These are phyloP conservation scores for Pterulicium gracile DNA, from an alignment of 1,284 basidiomycete species.

Conservation along the genomic window DNA sequence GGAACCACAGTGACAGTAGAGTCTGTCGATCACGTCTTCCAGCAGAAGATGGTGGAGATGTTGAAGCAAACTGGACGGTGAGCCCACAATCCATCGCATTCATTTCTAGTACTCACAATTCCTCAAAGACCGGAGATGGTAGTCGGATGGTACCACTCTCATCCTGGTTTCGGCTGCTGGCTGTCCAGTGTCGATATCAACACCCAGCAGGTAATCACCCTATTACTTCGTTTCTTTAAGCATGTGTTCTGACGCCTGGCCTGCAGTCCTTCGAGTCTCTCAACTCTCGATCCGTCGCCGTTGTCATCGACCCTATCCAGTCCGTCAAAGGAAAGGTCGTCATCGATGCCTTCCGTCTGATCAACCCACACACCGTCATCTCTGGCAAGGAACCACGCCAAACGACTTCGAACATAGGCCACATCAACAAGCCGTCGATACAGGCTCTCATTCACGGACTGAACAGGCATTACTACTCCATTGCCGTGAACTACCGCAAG, in stretches of 20 bases:
- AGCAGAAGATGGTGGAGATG: constrained; percentile 99
- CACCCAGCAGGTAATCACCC: constrained; percentile 76
- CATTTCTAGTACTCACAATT: not conserved
- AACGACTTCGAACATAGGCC: constrained; percentile 97
- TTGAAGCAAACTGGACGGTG: constrained; percentile 97
- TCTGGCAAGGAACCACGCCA: constrained; percentile 93
- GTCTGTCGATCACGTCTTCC: constrained; percentile 98
- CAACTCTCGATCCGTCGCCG: constrained; percentile 90
- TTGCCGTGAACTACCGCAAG: constrained; percentile 94
- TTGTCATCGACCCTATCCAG: constrained; percentile 98
- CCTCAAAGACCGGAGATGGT: constrained; percentile 86
- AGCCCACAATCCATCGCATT: constrained; percentile 17
- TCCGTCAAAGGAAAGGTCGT: constrained; percentile 99
- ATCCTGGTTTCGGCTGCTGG: constrained; percentile 99
- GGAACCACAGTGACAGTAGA: constrained; percentile 98
- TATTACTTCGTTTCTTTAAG: constrained; percentile 57
- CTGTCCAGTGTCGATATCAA: constrained; percentile 98
- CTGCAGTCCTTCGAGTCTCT: constrained; percentile 92
- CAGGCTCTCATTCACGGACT: constrained; percentile 94
- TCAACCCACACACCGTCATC: constrained; percentile 79
- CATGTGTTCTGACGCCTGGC: constrained; percentile 8
- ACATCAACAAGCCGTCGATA: constrained; percentile 97
- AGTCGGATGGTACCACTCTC: constrained; percentile 99
- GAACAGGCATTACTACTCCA: constrained; percentile 94
- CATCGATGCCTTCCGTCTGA: constrained; percentile 97